Conservation (phyloP, 768 basidiomycete species). For the Lanmaoa rubissima region DNA sequence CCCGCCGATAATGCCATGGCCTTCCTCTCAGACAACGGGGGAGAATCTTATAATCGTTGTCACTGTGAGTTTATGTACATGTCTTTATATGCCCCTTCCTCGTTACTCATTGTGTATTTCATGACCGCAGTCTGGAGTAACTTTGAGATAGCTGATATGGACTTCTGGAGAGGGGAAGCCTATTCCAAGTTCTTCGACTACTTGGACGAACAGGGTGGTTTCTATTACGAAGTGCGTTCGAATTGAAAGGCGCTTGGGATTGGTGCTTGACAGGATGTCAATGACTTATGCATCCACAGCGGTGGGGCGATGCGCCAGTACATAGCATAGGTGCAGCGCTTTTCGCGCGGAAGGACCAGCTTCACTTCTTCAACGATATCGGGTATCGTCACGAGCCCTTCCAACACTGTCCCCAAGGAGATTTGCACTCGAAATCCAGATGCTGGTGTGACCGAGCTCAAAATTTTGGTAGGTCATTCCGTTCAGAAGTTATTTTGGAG, state of each 20-base stretch:
- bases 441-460: constrained; percentile 73
- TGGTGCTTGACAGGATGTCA: neutral
- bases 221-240: constrained; percentile 78
- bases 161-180: constrained; percentile 83
- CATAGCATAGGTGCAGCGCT: constrained; percentile 81
- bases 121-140: constrained; percentile 59
- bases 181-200: constrained; percentile 83
- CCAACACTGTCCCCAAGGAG: constrained; percentile 68
- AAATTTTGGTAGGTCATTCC: constrained; percentile 56
- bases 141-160: constrained; percentile 86
- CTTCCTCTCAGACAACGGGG: constrained; percentile 70
- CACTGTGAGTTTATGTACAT: constrained; percentile 53
- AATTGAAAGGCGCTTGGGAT: neutral
- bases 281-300: constrained; percentile 32
- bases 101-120: constrained; percentile 1
- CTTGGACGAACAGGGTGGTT: constrained; percentile 80
- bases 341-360: constrained; percentile 68
- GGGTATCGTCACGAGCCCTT: constrained; percentile 82
- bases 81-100: neutral
- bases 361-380: constrained; percentile 84
- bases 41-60: constrained; percentile 73
- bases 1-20: constrained; percentile 63
- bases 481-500: neutral
- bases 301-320: constrained; percentile 87
- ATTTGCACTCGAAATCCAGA: constrained; percentile 53